Evolutionary conservation across 257 asterid genomes (phyloP), one percentile per base, ranked within the genome.

Genomic region (Cynanchum wilfordii): DNA sequence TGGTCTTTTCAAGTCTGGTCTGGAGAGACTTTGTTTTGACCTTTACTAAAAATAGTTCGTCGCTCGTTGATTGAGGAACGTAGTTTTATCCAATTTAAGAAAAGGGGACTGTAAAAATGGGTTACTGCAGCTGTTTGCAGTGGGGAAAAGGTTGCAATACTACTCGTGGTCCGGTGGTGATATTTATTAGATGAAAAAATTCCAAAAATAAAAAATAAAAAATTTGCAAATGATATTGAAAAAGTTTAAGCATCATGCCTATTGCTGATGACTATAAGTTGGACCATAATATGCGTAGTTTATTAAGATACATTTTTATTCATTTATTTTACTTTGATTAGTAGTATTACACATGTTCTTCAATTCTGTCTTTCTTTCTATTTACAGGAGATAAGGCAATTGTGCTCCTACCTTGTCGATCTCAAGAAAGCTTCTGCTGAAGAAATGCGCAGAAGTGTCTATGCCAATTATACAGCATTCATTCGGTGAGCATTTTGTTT

Each of bases 401-500:
- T 95, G 75, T 92, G 98, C 84, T 87, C 99, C 5, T 78, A 86
- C 86, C 97, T 95, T 49, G 82, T 92, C 86, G 99, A 95, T 79
- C 87, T 95, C 84, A 95, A 95, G 87, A 90, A 83, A 84, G 92
- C 98, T 79, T 95, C 99, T 73, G 99, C 99, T 59, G 99, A 95
- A 83, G 99, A 92, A 86, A 92, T 95, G 99, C 95, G 98, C 76
- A 86, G 90, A 84, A 95, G 99, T 82, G 99, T 95, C 55, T 95
- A 87, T 78, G 97, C 98, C 69, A 95, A 95, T 80, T 95, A 95
- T 82, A 86, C 93, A 75, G 94, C 99, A 77, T 95, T 95, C 83
- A 95, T 95, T 70, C 95, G 98, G 99, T 95, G 80, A 84, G 93
- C 79, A 79, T 51, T 76, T 62, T 38, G 20, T 8, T 10, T 47